Conservation (phyloP, 177 flowering plant genomes). For the Tripterygium wilfordii region DNA sequence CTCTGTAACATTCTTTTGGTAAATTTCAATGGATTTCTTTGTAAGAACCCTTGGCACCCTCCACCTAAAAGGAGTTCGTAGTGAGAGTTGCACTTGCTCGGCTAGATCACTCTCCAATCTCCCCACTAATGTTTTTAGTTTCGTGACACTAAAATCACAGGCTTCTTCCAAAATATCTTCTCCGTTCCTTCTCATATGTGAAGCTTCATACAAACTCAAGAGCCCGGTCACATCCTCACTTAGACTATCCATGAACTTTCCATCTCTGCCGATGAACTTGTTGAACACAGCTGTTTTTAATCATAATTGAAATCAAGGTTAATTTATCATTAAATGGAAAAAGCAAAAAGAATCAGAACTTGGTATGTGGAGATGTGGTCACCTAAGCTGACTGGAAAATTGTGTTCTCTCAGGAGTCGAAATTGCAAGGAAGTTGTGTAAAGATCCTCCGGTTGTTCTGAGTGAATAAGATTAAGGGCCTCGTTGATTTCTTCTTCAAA, state of each 20-base stretch:
- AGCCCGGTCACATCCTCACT: background rate
- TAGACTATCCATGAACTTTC: background rate
- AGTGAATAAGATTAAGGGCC: no score
- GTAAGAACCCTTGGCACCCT: background rate
- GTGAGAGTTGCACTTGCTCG: background rate
- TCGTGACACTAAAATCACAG: background rate
- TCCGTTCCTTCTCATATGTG: background rate
- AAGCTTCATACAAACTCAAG: constrained; percentile 1
- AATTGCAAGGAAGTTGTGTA: no score
- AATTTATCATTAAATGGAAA: no score
- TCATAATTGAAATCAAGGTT: background rate
- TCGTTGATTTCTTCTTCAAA: no score
- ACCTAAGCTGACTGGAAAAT: no score
- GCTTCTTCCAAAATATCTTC: background rate
- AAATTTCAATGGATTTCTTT: background rate
- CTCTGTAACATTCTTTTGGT: no score
- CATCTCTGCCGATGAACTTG: background rate
- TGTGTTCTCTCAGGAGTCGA: no score
- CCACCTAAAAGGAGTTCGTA: background rate
- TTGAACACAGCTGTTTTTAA: constrained; percentile 1
- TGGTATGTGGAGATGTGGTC: no score
- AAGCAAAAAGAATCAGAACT: no score
- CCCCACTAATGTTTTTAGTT: background rate
- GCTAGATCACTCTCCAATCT: background rate
- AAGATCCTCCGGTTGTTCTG: no score